These are phyloP conservation scores for carrot (Daucus carota) DNA, from an alignment of 129 eudicot genomes.

Conservation along the genomic window DNA sequence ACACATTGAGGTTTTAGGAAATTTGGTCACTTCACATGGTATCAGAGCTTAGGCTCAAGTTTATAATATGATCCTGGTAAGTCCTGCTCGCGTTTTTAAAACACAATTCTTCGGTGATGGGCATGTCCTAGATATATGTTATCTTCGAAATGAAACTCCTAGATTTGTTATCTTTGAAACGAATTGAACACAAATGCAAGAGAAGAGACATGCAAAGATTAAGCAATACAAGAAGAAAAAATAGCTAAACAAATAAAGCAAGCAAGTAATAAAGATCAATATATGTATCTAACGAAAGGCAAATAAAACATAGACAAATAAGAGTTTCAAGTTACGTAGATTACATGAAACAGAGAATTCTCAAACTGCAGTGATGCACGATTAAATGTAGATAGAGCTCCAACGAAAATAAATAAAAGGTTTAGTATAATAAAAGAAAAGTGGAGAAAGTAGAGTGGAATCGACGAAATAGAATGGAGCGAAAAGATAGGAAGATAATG, in stretches of 20 bases:
- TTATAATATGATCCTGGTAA: no score
- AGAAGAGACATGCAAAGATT: background rate
- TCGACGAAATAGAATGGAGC: background rate
- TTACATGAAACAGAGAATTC: slow-evolving; percentile 2
- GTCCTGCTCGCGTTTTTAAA: no score
- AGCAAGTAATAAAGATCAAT: background rate
- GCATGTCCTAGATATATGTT: no score
- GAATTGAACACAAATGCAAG: no score
- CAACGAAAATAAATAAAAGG: background rate
- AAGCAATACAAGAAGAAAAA: background rate
- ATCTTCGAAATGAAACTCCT: no score
- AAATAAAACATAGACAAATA: background rate
- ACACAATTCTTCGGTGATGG: no score
- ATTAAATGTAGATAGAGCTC: background rate
- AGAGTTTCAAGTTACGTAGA: background rate
- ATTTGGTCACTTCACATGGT: no score
- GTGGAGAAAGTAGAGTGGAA: background rate
- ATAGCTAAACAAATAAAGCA: background rate
- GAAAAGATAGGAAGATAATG: background rate
- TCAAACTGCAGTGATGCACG: background rate
- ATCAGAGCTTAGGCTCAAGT: no score
- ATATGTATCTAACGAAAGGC: no score
- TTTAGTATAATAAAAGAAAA: slow-evolving; percentile 1
- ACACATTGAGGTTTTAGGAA: no score
- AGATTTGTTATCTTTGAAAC: no score